These are phyloP conservation scores for Kodamaea hsintzibuensis DNA, from an alignment of 805 yeast species.

Conservation along the genomic window DNA sequence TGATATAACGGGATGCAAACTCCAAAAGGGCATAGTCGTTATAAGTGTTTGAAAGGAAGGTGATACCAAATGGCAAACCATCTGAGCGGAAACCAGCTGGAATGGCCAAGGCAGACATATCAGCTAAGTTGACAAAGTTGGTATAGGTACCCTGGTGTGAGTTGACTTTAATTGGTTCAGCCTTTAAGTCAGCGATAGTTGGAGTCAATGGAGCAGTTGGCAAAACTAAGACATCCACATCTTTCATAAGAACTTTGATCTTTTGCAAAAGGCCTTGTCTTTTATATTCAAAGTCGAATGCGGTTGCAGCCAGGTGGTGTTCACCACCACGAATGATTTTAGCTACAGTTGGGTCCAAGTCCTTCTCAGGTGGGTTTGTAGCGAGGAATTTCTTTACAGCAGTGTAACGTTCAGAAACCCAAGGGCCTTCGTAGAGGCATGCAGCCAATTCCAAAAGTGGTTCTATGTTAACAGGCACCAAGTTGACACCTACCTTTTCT, in stretches of 20 bases:
- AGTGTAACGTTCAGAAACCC: slow-evolving; percentile 95
- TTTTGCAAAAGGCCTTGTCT: slow-evolving; percentile 76
- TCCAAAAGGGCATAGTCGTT: slow-evolving; percentile 88
- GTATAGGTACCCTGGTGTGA: slow-evolving; percentile 98
- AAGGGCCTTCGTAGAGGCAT: slow-evolving; percentile 94
- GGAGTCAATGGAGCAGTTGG: slow-evolving; percentile 97
- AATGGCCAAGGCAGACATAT: slow-evolving; percentile 84
- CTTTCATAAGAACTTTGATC: slow-evolving; percentile 53
- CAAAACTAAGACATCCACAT: slow-evolving; percentile 75
- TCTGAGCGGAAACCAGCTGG: slow-evolving; percentile 86
- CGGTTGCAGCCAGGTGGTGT: slow-evolving; percentile 75
- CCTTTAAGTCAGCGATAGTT: slow-evolving; percentile 65
- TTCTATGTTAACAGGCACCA: slow-evolving; percentile 67
- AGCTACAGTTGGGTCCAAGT: slow-evolving; percentile 82
- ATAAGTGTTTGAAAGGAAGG: slow-evolving; percentile 77
- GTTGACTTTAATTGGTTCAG: slow-evolving; percentile 81
- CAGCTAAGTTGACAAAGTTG: slow-evolving; percentile 93
- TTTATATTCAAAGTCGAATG: slow-evolving; percentile 83
- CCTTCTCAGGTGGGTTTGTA: slow-evolving; percentile 64
- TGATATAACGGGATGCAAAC: slow-evolving; percentile 71
- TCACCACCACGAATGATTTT: slow-evolving; percentile 78
- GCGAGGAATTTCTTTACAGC: slow-evolving; percentile 75
- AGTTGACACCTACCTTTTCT: slow-evolving; percentile 53
- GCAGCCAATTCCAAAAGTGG: slow-evolving; percentile 79
- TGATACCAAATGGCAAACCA: slow-evolving; percentile 89